Evolutionary conservation across 225 moss, liverwort and hornwort species (phyloP), one percentile per base, ranked within the genome.

Genomic region (Bryoerythrophyllum caledonicum): DNA sequence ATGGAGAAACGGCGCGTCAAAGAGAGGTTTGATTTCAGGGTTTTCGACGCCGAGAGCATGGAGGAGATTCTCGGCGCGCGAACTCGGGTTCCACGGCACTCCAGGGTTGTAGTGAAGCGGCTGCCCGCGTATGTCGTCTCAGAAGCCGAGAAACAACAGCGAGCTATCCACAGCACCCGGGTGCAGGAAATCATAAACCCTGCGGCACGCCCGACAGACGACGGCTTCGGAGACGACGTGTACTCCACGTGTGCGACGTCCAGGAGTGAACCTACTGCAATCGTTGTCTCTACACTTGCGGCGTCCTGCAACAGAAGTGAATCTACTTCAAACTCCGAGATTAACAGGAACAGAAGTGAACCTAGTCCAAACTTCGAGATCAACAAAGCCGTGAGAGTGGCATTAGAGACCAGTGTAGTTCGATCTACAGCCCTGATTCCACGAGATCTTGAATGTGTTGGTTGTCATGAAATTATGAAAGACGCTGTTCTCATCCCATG

Each of bases 211-310:
- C 38, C 38, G 6, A 10, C 11, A 5, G 57, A 76, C 9, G 76
- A 83, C 40, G 63, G 0, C 15, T 79, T 83, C 3, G 72, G 72
- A 57, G 76, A 72, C 1, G 66, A 79, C 12, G 57, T 79, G 0
- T 79, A 46, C 28, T 62, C 62, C 10, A 2, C 49, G 2, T 11
- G 53, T 0, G 34, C 10, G 10, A 8, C 14, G 25, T n/a, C n/a
- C n/a, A 32, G 32, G 32, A 32, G 32, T 32, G 32, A 32, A 6
- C n/a, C 60, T n/a, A n/a, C n/a, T n/a, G n/a, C n/a, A n/a, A n/a
- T n/a, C n/a, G n/a, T n/a, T n/a, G n/a, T n/a, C n/a, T n/a, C n/a
- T n/a, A n/a, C n/a, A n/a, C n/a, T n/a, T 0, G 34, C 10, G 14
- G 12, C 14, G 25, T 40, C 56, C 3, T 10, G 38, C 38, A 38